Evolutionary conservation across 1,139 yeast genomes (phyloP).

Genomic region (Candida sojae): DNA sequence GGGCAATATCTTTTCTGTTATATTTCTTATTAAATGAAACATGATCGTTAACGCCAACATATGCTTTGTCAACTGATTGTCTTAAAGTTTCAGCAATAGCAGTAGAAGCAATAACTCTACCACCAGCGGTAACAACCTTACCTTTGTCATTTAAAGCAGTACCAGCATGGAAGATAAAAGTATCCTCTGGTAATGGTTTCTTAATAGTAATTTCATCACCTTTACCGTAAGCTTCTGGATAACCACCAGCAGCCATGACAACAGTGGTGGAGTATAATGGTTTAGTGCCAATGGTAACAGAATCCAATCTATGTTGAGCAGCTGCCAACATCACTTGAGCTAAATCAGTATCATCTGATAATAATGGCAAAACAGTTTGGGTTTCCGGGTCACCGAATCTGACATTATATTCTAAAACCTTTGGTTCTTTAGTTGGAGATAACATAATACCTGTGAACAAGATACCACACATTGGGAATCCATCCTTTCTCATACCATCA

Average conservation of each 20-base stretch:
- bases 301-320: slow-evolving; percentile 91
- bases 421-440: slow-evolving; percentile 76
- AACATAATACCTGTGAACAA: slow-evolving; percentile 97
- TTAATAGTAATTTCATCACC: slow-evolving; percentile 79
- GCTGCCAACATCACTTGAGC: slow-evolving; percentile 92
- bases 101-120: slow-evolving; percentile 94
- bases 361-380: slow-evolving; percentile 89
- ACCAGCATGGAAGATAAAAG: slow-evolving; percentile 94
- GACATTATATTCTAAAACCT: slow-evolving; percentile 94
- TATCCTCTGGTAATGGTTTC: slow-evolving; percentile 49
- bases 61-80: slow-evolving; percentile 84
- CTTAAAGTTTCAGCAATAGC: slow-evolving; percentile 76
- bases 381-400: slow-evolving; percentile 99
- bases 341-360: slow-evolving; percentile 81
- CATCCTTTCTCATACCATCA: slow-evolving; percentile 95
- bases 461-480: slow-evolving; percentile 93
- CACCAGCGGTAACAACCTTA: slow-evolving; percentile 82
- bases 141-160: slow-evolving; percentile 58
- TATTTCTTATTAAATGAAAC: slow-evolving; percentile 75
- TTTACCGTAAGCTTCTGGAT: slow-evolving; percentile 83
- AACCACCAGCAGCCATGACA: slow-evolving; percentile 96
- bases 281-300: slow-evolving; percentile 67
- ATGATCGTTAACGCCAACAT: slow-evolving; percentile 69
- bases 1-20: slow-evolving; percentile 92
- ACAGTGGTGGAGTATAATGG: slow-evolving; percentile 82